Evolutionary conservation across 139 green algal genomes (phyloP), one percentile per base, ranked within the genome.

Genomic region (Eudorina sp.): DNA sequence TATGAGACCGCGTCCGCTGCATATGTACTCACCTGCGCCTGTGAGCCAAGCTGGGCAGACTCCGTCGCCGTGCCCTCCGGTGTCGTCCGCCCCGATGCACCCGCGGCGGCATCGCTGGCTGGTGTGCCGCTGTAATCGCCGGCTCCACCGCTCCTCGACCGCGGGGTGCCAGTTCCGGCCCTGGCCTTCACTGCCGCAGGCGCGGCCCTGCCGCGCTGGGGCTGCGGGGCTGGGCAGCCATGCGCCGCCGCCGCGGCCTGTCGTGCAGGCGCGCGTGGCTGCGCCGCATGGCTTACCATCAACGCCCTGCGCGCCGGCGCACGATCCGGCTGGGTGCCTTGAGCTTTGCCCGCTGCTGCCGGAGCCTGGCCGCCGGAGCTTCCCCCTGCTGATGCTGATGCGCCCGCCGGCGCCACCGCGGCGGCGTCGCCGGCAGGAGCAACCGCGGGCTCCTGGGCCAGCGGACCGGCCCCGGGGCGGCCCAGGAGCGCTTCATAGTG

Each of bases 401-500:
- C 38, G 62, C n/a, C 62, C 38, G 21, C 62, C 62, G 62, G 62
- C 31, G 62, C 21, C 21, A 29, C 27, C 19, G 62, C 62, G 62
- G 62, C n/a, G 62, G 62, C 62, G 19, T 11, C 62, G 2, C 38
- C 31, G 21, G n/a, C 66, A 13, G 31, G 66, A 11, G 6, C 66
- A 18, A 48, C 36, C 18, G 34, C 66, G 40, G 25, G 14, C 40
- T 53, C 41, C 27, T 34, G 70, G 38, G 16, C 40, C 8, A 58
- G 70, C 27, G 51, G 46, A 1, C 14, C 66, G 34, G 66, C 19
- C 31, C 31, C 66, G 34, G 66, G 46, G 75, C 77, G 53, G 5
- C 21, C 45, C 36, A 84, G 38, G 34, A 48, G 36, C 31, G 77
- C 77, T 19, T 64, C 53, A 25, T 84, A 84, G 36, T 84, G 53